Evolutionary conservation across 2,329 filamentous ascomycete species (phyloP).

Genomic region (Penicillium brasilianum): DNA sequence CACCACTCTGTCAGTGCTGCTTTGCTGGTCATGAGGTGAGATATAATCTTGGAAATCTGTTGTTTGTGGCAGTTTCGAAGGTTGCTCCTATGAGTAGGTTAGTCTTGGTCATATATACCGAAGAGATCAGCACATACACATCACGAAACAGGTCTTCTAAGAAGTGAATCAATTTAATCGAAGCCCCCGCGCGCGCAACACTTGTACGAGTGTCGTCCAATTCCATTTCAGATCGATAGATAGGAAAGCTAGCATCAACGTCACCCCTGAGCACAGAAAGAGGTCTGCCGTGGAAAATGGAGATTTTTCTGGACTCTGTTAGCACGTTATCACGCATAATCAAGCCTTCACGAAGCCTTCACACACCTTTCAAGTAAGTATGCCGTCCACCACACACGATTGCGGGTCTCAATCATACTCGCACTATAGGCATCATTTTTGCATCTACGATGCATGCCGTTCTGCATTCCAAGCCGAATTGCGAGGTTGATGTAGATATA

Average conservation of each 20-base stretch:
- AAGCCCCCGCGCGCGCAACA: slow-evolving; percentile 1
- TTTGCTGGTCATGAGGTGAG: slow-evolving; percentile 4
- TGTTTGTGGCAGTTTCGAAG: slow-evolving; percentile 1
- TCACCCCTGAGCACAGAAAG: neutral
- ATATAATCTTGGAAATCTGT: neutral
- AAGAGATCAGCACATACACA: neutral
- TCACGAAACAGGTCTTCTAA: slow-evolving; percentile 1
- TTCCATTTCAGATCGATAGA: neutral
- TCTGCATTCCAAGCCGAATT: slow-evolving; percentile 59
- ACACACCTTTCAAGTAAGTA: slow-evolving; percentile 57
- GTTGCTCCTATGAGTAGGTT: neutral
- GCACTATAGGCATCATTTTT: slow-evolving; percentile 49
- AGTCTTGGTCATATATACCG: neutral
- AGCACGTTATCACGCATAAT: too few relatives aligned
- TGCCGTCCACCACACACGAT: slow-evolving; percentile 59
- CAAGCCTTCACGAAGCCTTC: too few relatives aligned
- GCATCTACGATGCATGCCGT: slow-evolving; percentile 60
- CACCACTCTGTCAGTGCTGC: slow-evolving; percentile 1
- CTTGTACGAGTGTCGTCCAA: neutral
- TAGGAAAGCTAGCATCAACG: neutral
- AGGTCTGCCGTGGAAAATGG: slow-evolving; percentile 5
- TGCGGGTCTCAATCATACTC: slow-evolving; percentile 52
- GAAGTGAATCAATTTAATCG: neutral
- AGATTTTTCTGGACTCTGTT: neutral
- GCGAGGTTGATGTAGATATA: slow-evolving; percentile 59